A percentile compares a stretch with the other conserved stretches of the same genome.
Evolutionary conservation across 352 stramenopile species (phyloP).

Genomic region (Globisporangium echinulatum): DNA sequence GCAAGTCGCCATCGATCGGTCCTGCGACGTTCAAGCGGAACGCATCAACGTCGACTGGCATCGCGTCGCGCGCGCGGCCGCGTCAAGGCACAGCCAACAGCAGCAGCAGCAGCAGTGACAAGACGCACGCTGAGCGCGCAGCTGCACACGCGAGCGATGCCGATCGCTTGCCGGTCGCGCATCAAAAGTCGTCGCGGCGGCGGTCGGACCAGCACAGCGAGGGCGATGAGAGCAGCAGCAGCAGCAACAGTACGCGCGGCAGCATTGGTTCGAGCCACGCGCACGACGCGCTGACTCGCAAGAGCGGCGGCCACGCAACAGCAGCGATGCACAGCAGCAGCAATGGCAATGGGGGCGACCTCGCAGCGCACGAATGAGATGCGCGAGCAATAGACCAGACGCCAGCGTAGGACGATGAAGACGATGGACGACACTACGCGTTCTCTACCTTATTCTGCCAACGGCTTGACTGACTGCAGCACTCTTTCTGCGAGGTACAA

Average conservation of each 20-base stretch:
- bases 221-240: not conserved
- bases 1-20: constrained; percentile 3
- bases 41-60: constrained; percentile 23
- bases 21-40: constrained; percentile 43
- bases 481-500: not conserved
- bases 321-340: not conserved
- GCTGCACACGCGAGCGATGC: constrained; percentile 33
- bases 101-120: constrained; percentile 16
- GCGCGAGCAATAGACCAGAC: not conserved
- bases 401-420: not conserved
- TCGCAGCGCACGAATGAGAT: constrained; percentile 8
- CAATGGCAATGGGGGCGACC: not conserved
- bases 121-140: constrained; percentile 36
- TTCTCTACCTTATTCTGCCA: no score
- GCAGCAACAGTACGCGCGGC: constrained; percentile 8
- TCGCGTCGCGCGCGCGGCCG: constrained; percentile 26
- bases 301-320: not conserved
- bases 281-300: constrained; percentile 8
- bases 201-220: constrained; percentile 38
- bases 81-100: constrained; percentile 23
- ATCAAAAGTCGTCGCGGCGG: constrained; percentile 39
- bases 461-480: not conserved
- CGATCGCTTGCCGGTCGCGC: constrained; percentile 37
- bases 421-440: not conserved
- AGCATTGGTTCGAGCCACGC: constrained; percentile 9